Evolutionary conservation across 768 basidiomycete genomes (phyloP).

Genomic region (Inosperma sp.): DNA sequence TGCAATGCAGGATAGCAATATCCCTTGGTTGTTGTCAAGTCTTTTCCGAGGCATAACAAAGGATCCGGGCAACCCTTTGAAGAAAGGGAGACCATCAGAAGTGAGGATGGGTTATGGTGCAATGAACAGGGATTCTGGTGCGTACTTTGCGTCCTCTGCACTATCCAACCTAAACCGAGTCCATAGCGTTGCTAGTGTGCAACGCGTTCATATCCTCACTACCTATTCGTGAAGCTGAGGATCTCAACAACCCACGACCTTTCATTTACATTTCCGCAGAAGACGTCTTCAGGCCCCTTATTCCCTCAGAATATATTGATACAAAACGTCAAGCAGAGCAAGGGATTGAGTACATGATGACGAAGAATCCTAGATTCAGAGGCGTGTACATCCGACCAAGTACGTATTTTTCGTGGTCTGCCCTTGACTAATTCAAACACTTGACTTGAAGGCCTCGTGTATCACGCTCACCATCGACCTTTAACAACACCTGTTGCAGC

Average conservation of each 20-base stretch:
- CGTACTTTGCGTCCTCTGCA: conserved; percentile 23
- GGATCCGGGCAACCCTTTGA: conserved; percentile 55
- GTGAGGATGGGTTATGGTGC: conserved; percentile 58
- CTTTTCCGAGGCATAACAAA: conserved; percentile 34
- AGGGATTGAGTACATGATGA: conserved; percentile 54
- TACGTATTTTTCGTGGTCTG: conserved; percentile 37
- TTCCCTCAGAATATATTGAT: conserved; percentile 82
- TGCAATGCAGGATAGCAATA: conserved; percentile 55
- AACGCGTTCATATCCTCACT: conserved; percentile 61
- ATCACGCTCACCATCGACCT: conserved; percentile 93
- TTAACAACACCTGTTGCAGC: conserved; percentile 81
- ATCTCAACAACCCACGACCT: conserved; percentile 43
- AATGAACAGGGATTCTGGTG: conserved; percentile 89
- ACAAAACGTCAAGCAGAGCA: conserved; percentile 92
- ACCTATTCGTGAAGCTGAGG: conserved; percentile 23
- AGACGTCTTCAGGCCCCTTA: conserved; percentile 83
- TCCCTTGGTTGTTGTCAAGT: conserved; percentile 46
- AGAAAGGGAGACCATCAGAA: conserved; percentile 22
- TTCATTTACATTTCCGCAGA: conserved; percentile 97
- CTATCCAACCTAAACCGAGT: not conserved
- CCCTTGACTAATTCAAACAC: not conserved
- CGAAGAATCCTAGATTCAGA: conserved; percentile 43
- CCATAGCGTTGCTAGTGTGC: conserved; percentile 67
- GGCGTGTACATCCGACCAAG: conserved; percentile 87
- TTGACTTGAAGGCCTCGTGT: conserved; percentile 72